A percentile compares a stretch with the other conserved stretches of the same genome.
phyloP scores from a whole-genome alignment of 2,329 filamentous ascomycete species.

The Ceratocystis variospora region DNA sequence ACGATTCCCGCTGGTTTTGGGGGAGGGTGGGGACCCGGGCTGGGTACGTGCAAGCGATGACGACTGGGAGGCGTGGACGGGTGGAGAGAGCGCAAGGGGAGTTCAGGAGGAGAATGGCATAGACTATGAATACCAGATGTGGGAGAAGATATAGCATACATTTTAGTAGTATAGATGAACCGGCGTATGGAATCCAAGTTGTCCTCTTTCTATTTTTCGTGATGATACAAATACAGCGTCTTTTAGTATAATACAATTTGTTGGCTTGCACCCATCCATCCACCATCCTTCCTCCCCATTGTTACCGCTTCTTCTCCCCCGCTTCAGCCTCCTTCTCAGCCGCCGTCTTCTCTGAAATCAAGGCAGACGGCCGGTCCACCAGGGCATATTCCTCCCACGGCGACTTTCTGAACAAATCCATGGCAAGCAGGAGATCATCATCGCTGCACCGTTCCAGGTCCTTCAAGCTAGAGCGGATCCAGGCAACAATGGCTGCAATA shows the following conservation, averaged over 20 bases:
- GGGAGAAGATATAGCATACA: constrained; percentile 40
- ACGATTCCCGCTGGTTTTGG: constrained; percentile 51
- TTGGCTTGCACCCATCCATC: neutral
- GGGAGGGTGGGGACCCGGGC: constrained; percentile 24
- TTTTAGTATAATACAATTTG: constrained; percentile 9
- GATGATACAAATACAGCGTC: constrained; percentile 2
- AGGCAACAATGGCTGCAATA: constrained; percentile 42
- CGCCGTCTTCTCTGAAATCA: constrained; percentile 16
- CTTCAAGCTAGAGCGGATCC: constrained; percentile 38
- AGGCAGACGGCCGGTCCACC: constrained; percentile 13
- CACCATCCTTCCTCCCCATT: neutral
- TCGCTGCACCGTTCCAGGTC: constrained; percentile 39
- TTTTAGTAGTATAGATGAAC: neutral
- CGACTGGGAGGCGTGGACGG: constrained; percentile 49
- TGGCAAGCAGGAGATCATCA: constrained; percentile 28
- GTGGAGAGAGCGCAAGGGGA: constrained; percentile 46
- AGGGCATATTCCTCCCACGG: constrained; percentile 18
- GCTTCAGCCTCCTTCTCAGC: neutral
- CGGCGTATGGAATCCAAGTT: neutral
- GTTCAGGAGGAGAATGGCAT: constrained; percentile 49
- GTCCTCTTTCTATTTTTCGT: neutral
- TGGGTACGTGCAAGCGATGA: constrained; percentile 43
- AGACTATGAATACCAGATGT: constrained; percentile 60
- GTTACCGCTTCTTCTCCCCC: neutral
- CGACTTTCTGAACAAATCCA: constrained; percentile 32